Evolutionary conservation across 2,329 filamentous ascomycete species (phyloP), one percentile per base, ranked within the genome.

Genomic region (Spiromastix sp.): DNA sequence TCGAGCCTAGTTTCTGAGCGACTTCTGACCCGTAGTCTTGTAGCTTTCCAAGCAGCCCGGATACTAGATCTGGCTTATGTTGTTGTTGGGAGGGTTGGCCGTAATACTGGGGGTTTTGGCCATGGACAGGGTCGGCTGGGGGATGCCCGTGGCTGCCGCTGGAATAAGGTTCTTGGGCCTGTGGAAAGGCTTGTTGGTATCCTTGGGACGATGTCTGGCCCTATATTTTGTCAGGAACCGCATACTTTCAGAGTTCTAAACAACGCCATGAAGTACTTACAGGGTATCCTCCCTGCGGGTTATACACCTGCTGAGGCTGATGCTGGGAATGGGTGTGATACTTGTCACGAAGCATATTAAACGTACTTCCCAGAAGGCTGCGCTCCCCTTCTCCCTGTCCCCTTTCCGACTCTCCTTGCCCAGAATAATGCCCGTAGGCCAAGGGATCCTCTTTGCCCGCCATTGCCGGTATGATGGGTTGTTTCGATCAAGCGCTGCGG

Each of bases 371-470:
- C 24, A 72, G 56, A 20, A 74, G 49, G n/a, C 69, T 67, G 26
- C 70, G 60, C 28, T 56, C 57, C 29, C 64, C 63, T 22, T 44
- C 48, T 27, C 45, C 43, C 4, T 45, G 54, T 34, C 48, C 53
- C 34, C 52, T 55, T 44, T 46, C 50, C 45, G 17, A 32, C 39
- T 56, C 42, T 44, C 48, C 40, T 48, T 59, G 49, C 20, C 47
- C 52, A 38, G 66, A 56, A 45, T 70, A 70, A 22, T 69, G 63
- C 42, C 71, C 71, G 49, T 75, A 75, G 36, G 71, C 71, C 49
- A 75, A 48, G 41, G 63, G 60, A 45, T 74, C 67, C 43, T 74
- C 66, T 37, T 60, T 50, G 32, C 55, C 48, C 12, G 60, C 55
- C 60, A 63, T 63, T 30, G 17, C 10, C 17, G 38, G 21, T 12